Evolutionary conservation across 1,284 basidiomycete genomes (phyloP).

Genomic region (Heterobasidion parviporum): DNA sequence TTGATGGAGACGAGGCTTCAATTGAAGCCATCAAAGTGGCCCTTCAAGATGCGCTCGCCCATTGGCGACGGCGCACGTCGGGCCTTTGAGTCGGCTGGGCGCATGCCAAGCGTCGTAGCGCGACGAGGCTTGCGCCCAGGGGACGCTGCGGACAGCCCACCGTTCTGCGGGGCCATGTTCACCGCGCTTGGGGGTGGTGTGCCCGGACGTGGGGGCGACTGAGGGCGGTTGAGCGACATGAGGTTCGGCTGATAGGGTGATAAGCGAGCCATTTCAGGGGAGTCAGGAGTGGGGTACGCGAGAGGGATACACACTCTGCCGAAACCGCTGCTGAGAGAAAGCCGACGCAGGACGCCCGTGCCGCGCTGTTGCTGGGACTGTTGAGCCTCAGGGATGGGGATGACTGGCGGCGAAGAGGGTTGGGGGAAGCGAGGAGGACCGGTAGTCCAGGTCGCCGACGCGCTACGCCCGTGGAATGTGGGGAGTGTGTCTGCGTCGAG

Average conservation of each 20-base stretch:
- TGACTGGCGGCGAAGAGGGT: constrained; percentile 13
- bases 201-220: constrained; percentile 27
- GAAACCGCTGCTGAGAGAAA: constrained; percentile 58
- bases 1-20: constrained; percentile 13
- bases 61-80: constrained; percentile 74
- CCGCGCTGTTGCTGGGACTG: constrained; percentile 46
- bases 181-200: constrained; percentile 37
- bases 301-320: constrained; percentile 37
- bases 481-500: constrained; percentile 24
- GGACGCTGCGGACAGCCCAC: constrained; percentile 11
- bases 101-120: constrained; percentile 46
- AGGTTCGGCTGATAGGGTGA: constrained; percentile 9
- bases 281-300: constrained; percentile 1
- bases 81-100: constrained; percentile 29
- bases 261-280: constrained; percentile 5
- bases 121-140: constrained; percentile 37
- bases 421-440: constrained; percentile 40
- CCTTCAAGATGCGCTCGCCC: constrained; percentile 78
- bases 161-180: constrained; percentile 6
- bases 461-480: constrained; percentile 20
- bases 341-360: constrained; percentile 56
- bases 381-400: constrained; percentile 29
- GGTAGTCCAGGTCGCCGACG: constrained; percentile 37
- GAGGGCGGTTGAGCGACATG: constrained; percentile 6
- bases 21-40: constrained; percentile 78